Evolutionary conservation across 2,329 filamentous ascomycete genomes (phyloP).

Genomic region (Aureobasidium sp.): DNA sequence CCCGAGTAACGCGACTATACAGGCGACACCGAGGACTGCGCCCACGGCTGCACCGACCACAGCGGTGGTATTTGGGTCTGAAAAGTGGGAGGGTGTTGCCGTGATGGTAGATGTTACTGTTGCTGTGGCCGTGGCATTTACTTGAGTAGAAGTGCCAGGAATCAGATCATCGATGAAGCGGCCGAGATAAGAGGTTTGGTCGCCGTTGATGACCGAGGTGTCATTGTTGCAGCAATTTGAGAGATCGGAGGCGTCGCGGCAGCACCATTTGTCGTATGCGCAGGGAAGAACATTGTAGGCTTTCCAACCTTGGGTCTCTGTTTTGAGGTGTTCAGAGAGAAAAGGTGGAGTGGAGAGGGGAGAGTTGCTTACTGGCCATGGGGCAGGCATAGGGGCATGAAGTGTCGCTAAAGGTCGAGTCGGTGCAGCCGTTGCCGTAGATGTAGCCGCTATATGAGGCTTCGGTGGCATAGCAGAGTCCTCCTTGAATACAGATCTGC

Average conservation of each 20-base stretch:
- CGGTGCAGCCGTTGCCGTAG: conserved; percentile 10
- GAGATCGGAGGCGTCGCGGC: not conserved
- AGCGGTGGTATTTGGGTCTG: not conserved
- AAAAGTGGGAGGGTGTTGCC: not conserved
- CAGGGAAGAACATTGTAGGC: conserved; percentile 9
- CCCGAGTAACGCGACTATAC: conserved; percentile 3
- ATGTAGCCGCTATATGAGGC: conserved; percentile 4
- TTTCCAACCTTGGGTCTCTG: not conserved
- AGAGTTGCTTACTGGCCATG: not conserved
- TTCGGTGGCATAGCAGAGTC: conserved; percentile 4
- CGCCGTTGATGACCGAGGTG: not conserved
- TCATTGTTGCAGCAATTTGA: not conserved
- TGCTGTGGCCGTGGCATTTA: not conserved
- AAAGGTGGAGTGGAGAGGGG: not conserved
- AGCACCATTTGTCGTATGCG: not conserved
- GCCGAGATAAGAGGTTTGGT: not conserved
- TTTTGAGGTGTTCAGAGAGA: not conserved
- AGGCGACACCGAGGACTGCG: conserved; percentile 1
- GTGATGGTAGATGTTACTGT: conserved; percentile 9
- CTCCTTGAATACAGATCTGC: conserved; percentile 3
- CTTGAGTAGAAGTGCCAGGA: not conserved
- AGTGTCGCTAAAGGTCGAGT: not conserved
- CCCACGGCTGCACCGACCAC: conserved; percentile 14
- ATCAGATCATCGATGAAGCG: not conserved
- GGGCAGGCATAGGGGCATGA: not conserved